These are phyloP conservation scores for Diphasiastrum complanatum DNA, from an alignment of 83 land plant genomes.

Conservation along the genomic window DNA sequence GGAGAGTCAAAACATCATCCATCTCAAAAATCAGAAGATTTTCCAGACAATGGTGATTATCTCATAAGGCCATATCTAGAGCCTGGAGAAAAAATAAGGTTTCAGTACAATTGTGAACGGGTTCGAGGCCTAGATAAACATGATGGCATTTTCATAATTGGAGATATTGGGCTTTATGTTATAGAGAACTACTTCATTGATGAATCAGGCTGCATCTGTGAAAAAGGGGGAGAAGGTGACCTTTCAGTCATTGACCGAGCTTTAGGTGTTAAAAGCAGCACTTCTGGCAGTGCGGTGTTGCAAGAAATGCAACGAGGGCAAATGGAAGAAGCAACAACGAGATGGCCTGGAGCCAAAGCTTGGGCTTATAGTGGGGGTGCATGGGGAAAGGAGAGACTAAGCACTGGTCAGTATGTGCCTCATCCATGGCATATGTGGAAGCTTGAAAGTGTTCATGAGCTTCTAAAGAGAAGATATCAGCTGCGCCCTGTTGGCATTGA, in stretches of 20 bases:
- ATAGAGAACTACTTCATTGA: slow-evolving; percentile 92
- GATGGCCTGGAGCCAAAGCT: slow-evolving; percentile 78
- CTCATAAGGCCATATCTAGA: slow-evolving; percentile 84
- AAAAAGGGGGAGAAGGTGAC: slow-evolving; percentile 78
- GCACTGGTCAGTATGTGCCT: slow-evolving; percentile 54
- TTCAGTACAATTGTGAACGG: slow-evolving; percentile 91
- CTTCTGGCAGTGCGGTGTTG: slow-evolving; percentile 41
- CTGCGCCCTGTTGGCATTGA: slow-evolving; percentile 98
- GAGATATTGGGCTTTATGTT: slow-evolving; percentile 76
- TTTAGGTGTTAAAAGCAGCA: slow-evolving; percentile 77
- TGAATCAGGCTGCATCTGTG: slow-evolving; percentile 73
- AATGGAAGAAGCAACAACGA: slow-evolving; percentile 39
- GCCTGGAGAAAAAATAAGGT: slow-evolving; percentile 86
- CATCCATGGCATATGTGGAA: slow-evolving; percentile 99
- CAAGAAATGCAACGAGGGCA: slow-evolving; percentile 45
- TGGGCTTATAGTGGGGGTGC: slow-evolving; percentile 99
- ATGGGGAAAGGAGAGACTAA: slow-evolving; percentile 93
- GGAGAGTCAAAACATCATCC: slow-evolving; percentile 31
- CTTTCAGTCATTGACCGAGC: slow-evolving; percentile 95
- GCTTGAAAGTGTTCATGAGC: slow-evolving; percentile 92
- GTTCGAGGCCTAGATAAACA: slow-evolving; percentile 97
- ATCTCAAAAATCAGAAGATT: slow-evolving; percentile 55
- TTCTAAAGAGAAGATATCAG: slow-evolving; percentile 92
- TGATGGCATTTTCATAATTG: slow-evolving; percentile 96
- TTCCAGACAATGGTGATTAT: slow-evolving; percentile 90